A percentile compares a stretch with the other conserved stretches of the same genome.
phyloP scores from a whole-genome alignment of 352 stramenopile genomes.

The Achlya hypogyna region DNA sequence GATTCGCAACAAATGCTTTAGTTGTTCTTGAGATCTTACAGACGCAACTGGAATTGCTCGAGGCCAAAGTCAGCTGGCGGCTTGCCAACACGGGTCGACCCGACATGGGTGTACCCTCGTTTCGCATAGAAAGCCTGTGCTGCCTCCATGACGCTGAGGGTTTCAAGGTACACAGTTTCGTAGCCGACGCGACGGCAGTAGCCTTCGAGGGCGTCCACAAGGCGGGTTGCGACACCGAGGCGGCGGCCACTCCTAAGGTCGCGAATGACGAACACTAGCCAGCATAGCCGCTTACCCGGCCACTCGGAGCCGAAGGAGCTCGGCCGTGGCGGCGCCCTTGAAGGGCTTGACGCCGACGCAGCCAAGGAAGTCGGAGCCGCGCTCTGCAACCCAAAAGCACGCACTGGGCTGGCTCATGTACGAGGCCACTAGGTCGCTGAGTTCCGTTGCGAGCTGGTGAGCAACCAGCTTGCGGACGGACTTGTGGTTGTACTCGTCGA shows the following conservation, averaged over 20 bases:
- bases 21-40: not conserved
- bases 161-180: slow-evolving; percentile 39
- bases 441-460: slow-evolving; percentile 45
- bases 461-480: slow-evolving; percentile 61
- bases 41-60: not conserved
- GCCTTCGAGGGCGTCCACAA: slow-evolving; percentile 36
- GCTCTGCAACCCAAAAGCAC: slow-evolving; percentile 58
- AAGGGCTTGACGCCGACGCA: slow-evolving; percentile 48
- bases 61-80: not conserved
- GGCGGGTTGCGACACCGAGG: slow-evolving; percentile 34
- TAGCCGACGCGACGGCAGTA: slow-evolving; percentile 32
- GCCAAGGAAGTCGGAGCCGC: slow-evolving; percentile 32
- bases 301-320: slow-evolving; percentile 59
- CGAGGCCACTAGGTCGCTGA: slow-evolving; percentile 36
- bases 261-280: not conserved
- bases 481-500: slow-evolving; percentile 44
- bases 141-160: slow-evolving; percentile 46
- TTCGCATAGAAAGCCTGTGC: slow-evolving; percentile 43
- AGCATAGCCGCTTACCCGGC: slow-evolving; percentile 7
- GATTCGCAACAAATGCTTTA: not conserved
- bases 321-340: slow-evolving; percentile 20
- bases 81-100: not conserved
- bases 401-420: slow-evolving; percentile 29
- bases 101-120: slow-evolving; percentile 27
- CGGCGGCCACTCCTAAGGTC: slow-evolving; percentile 26